These are phyloP conservation scores for Vitis amurensis DNA, from an alignment of 164 flowering plant genomes.

Conservation along the genomic window DNA sequence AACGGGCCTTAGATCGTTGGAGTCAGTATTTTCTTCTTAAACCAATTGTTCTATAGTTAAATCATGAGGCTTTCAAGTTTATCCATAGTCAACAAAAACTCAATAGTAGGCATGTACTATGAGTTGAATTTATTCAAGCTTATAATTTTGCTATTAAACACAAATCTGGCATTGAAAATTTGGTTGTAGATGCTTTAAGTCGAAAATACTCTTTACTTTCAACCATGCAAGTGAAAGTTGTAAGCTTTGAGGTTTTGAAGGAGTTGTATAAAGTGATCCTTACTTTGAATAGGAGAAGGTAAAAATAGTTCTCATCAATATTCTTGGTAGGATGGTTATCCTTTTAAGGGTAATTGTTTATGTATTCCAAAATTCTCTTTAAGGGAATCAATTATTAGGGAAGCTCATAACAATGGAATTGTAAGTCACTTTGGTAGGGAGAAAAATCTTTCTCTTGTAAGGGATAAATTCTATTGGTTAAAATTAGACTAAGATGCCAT, in stretches of 20 bases:
- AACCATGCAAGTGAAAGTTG: neutral
- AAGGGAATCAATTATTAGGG: neutral
- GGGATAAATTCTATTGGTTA: too few relatives aligned
- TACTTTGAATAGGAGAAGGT: neutral
- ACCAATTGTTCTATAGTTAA: too few relatives aligned
- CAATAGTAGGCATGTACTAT: neutral
- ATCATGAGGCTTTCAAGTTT: neutral
- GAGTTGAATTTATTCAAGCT: neutral
- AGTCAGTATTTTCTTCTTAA: too few relatives aligned
- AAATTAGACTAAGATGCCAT: too few relatives aligned
- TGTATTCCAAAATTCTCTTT: slow-evolving; percentile 6
- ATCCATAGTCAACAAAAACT: neutral
- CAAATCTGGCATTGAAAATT: neutral
- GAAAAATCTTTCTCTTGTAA: neutral
- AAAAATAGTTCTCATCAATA: neutral
- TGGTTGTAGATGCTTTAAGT: slow-evolving; percentile 3
- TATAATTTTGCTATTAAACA: neutral
- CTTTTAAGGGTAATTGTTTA: neutral
- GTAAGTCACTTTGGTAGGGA: slow-evolving; percentile 11
- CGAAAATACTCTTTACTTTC: neutral
- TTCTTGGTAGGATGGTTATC: neutral
- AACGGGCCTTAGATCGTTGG: too few relatives aligned
- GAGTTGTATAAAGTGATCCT: neutral
- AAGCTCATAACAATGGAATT: slow-evolving; percentile 6
- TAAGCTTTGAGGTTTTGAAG: slow-evolving; percentile 2